These are phyloP conservation scores for Petunia hybrid DNA, from an alignment of 305 asterid species.

Conservation along the genomic window DNA sequence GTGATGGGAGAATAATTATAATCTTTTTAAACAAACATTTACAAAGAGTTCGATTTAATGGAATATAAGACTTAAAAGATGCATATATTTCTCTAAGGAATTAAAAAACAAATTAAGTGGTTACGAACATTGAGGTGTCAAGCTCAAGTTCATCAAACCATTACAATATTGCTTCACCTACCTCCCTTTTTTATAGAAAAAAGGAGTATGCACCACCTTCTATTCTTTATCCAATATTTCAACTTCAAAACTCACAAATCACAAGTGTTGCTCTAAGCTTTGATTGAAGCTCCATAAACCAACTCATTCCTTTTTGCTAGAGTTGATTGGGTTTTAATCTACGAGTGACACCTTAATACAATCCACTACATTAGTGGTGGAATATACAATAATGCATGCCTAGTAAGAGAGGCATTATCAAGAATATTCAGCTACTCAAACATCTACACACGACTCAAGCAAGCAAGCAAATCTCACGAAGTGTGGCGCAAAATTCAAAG, in stretches of 20 bases:
- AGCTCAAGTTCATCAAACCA: background rate
- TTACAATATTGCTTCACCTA: slow-evolving; percentile 14
- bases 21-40: too few species aligned
- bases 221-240: background rate
- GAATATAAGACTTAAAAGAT: too few species aligned
- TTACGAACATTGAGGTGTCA: background rate
- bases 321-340: background rate
- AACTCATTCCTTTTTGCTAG: background rate
- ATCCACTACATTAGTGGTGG: slow-evolving; percentile 19
- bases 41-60: too few species aligned
- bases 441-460: background rate
- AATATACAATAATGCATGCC: background rate
- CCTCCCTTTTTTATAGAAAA: background rate
- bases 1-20: too few species aligned
- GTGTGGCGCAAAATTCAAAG: too few species aligned
- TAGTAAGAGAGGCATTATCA: slow-evolving; percentile 7
- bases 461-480: background rate
- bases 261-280: slow-evolving; percentile 9
- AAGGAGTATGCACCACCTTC: slow-evolving; percentile 8
- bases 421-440: background rate
- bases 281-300: background rate
- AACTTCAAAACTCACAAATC: background rate
- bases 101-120: background rate
- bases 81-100: too few species aligned
- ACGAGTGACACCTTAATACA: slow-evolving; percentile 15